Evolutionary conservation across 805 yeast species (phyloP), one percentile per base, ranked within the genome.

Genomic region (Wickerhamomyces bovis): DNA sequence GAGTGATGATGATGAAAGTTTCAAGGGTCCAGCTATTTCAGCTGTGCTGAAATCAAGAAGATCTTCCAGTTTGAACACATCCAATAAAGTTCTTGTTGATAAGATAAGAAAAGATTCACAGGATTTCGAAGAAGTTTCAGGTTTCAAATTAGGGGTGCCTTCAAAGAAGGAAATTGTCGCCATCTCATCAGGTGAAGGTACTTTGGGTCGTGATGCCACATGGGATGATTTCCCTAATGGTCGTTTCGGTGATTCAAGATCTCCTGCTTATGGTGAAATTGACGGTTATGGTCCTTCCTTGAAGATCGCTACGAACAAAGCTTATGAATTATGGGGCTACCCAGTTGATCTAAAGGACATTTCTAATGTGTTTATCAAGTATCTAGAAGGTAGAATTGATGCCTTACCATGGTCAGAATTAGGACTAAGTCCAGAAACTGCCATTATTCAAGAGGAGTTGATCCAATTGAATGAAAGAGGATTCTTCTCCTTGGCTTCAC

Each of bases 211-310:
- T 57, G 94, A 87, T 63, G 96, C 95, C 4, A 86, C 90, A 1
- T 90, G 98, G 98, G 98, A 90, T 70, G 98, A 90, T 60, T 90
- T 88, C 66, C 94, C 97, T 23, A 89, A 90, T 66, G 96, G 97
- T 62, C 77, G 98, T 69, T 89, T 88, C 65, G 95, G 97, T 69
- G 96, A 89, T 67, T 86, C 96, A 0, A 75, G 94, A 58, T 88
- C 96, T 30, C 97, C 97, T 18, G 98, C 98, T 1, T 92, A 86
- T 66, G 99, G 98, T 71, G 97, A 92, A 68, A 88, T 92, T 57
- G 97, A 90, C 64, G 98, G 98, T 26, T 94, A 92, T 64, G 98
- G 98, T 2, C 96, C 97, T 0, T 79, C 85, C 3, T 76, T 94
- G 57, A 90, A 90, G 60, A 81, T 88, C 5, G 76, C 83, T 8